Conservation (phyloP, 179 eudicot species). For the Actinidia arguta region DNA sequence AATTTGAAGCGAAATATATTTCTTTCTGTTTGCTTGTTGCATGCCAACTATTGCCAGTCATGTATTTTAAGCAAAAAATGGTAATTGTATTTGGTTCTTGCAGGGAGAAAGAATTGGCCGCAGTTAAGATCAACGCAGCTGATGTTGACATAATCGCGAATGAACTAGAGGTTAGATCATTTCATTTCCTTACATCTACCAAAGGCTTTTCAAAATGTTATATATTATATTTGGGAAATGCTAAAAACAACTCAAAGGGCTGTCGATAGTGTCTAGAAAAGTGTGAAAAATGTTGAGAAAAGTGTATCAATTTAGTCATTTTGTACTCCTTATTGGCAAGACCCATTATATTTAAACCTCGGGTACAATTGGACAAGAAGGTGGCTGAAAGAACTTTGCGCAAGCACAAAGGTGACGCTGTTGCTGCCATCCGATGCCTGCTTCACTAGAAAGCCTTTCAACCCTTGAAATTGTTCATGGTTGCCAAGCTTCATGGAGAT, state of each 20-base stretch:
- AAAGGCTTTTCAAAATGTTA: too few relatives aligned
- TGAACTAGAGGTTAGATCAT: conserved; percentile 76
- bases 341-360: not conserved
- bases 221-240: too few relatives aligned
- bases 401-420: conserved; percentile 97
- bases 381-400: conserved; percentile 93
- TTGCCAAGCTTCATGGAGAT: not conserved
- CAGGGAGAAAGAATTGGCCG: conserved; percentile 95
- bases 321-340: too few relatives aligned
- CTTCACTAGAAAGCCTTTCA: conserved; percentile 40
- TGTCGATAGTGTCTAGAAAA: too few relatives aligned
- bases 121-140: conserved; percentile 86
- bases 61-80: not conserved
- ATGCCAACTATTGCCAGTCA: not conserved
- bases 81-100: conserved; percentile 13
- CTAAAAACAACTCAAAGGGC: too few relatives aligned
- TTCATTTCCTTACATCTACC: too few relatives aligned
- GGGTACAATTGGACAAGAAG: conserved; percentile 82
- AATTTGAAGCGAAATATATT: conserved; percentile 1
- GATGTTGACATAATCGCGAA: conserved; percentile 87
- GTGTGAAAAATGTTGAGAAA: too few relatives aligned
- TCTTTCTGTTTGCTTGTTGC: too few relatives aligned
- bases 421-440: conserved; percentile 78
- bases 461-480: not conserved
- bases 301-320: too few relatives aligned